A percentile compares a stretch with the other conserved stretches of the same genome.
phyloP scores from a whole-genome alignment of 176 grass and related monocot genomes.

The Paspalum vaginatum region DNA sequence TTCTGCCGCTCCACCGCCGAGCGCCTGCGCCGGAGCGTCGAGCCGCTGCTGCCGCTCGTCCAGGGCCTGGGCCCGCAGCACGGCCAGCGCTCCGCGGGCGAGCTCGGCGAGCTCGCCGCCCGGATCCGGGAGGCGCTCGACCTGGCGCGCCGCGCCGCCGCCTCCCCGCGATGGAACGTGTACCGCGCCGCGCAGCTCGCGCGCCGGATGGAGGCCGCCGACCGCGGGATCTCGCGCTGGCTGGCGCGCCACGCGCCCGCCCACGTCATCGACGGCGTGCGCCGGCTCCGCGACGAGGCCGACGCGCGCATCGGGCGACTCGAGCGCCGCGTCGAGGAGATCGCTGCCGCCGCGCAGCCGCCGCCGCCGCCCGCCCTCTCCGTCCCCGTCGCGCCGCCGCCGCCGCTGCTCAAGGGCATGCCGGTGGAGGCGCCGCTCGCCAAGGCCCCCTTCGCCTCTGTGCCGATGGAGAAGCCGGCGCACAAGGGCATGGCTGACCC shows the following conservation, averaged over 20 bases:
- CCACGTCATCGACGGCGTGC: constrained; percentile 71
- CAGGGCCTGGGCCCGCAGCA: constrained; percentile 28
- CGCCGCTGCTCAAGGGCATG: constrained; percentile 30
- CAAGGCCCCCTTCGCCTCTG: background rate
- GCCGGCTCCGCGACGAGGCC: constrained; percentile 72
- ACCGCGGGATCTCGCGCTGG: constrained; percentile 77
- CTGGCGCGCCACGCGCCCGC: constrained; percentile 69
- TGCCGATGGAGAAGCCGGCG: constrained; percentile 1
- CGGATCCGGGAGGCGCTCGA: constrained; percentile 72
- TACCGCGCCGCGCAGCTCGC: constrained; percentile 91
- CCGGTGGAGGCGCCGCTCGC: background rate
- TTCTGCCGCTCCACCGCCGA: constrained; percentile 75
- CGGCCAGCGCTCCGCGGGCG: constrained; percentile 33
- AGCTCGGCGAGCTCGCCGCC: constrained; percentile 73
- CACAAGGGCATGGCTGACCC: constrained; percentile 16
- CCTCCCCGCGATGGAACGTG: constrained; percentile 85
- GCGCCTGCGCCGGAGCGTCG: constrained; percentile 82
- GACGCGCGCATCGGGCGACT: constrained; percentile 65
- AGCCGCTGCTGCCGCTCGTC: constrained; percentile 80
- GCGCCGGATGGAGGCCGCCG: constrained; percentile 75
- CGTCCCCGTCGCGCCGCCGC: constrained; percentile 41
- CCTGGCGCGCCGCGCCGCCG: constrained; percentile 69
- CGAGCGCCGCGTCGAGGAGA: constrained; percentile 77
- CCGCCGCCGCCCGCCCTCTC: constrained; percentile 36
- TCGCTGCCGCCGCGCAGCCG: constrained; percentile 31